Evolutionary conservation across 1,284 basidiomycete genomes (phyloP).

Genomic region (Inonotus obliquus): DNA sequence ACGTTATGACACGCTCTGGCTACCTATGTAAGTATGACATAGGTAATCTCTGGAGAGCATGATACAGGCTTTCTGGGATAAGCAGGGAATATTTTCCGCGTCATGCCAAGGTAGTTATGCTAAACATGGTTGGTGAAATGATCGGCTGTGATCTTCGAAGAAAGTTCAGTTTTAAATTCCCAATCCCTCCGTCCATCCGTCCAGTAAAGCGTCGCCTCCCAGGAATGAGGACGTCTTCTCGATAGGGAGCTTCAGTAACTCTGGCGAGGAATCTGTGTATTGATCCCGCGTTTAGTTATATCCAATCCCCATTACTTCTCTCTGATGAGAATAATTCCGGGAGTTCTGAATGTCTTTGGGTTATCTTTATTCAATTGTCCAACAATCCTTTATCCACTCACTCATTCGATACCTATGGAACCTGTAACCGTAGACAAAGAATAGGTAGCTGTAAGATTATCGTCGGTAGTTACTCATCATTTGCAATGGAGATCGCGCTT

Average conservation of each 20-base stretch:
- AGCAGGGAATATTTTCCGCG: no score
- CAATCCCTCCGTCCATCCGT: not conserved
- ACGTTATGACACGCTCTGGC: no score
- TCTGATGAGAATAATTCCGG: not conserved
- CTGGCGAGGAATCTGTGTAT: not conserved
- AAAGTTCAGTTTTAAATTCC: not conserved
- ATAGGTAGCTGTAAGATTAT: not conserved
- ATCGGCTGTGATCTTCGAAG: no score
- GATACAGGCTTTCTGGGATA: no score
- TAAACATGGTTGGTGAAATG: no score
- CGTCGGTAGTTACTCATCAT: not conserved
- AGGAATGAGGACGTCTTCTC: conserved; percentile 6
- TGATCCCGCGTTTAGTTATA: not conserved
- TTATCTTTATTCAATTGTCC: not conserved
- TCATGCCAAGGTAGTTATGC: no score
- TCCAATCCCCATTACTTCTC: not conserved
- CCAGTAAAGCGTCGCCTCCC: not conserved
- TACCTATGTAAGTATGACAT: no score
- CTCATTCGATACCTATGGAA: not conserved
- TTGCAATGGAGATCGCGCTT: not conserved
- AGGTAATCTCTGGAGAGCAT: no score
- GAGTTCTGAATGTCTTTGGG: not conserved
- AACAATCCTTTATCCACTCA: not conserved
- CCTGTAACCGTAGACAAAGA: not conserved
- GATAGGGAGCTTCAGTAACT: conserved; percentile 11